Evolutionary conservation across 352 stramenopile genomes (phyloP), one percentile per base, ranked within the genome.

Genomic region (Phytophthora litchii): DNA sequence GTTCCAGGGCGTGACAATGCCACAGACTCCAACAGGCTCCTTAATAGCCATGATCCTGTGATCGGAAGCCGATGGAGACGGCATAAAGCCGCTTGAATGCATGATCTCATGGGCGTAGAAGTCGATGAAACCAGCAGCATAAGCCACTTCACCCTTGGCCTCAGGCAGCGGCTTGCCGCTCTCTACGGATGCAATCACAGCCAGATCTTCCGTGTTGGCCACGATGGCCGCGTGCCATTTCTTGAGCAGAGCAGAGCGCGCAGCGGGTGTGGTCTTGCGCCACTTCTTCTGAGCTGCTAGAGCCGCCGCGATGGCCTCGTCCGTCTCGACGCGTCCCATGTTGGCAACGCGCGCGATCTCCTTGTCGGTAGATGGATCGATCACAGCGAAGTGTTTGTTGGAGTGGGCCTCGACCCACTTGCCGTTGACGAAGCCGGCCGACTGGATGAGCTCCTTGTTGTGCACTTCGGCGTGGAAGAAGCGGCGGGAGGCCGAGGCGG

Each of bases 1-100:
- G 76, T 99, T 99, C 97, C 97, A 99, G 13, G 94, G 97, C 45
- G 96, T 98, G 54, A 99, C 96, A 44, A 99, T 88, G 21, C 76
- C 93, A 54, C 80, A 96, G 20, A 99, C 94, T 37, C 97, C 97
- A 4, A 99, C 88, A 2, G 97, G 93, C 74, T 99, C 79, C 46
- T 89, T 92, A 11, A 92, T 70, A 0, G 78, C 86, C 43, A 97
- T 68, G 38, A 97, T 72, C 43, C 85, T 78, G 52, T 93, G 76
- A 23, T 85, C 72, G 1, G 49, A 49, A 12, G 57, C 27, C 1
- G 78, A 76, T 6, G 74, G 47, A 7, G 87, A 89, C 27, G 97
- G 88, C 38, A 96, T 61, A 27, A 91, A 92, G 21, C 94, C 93
- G 19, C 72, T 80, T 25, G 81, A 79, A 59, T 97, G 86, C 71